A percentile compares a stretch with the other conserved stretches of the same genome.
These are phyloP conservation scores for Allium cepa DNA, from an alignment of 106 monocot species.

Conservation along the genomic window DNA sequence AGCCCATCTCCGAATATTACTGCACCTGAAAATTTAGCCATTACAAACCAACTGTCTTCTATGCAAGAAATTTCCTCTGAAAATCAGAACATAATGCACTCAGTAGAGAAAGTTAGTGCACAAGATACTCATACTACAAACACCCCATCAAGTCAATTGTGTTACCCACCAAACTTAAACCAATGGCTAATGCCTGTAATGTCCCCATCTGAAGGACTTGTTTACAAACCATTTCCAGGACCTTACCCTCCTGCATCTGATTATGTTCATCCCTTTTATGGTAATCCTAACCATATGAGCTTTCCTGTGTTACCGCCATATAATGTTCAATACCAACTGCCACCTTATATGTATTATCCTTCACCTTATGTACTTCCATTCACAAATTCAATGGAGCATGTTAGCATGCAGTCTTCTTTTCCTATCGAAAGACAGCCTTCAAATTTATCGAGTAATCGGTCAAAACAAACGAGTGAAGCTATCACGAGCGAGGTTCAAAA, in stretches of 20 bases:
- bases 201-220: constrained; percentile 80
- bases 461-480: background rate
- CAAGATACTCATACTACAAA: constrained; percentile 12
- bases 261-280: constrained; percentile 49
- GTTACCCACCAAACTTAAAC: constrained; percentile 29
- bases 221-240: constrained; percentile 74
- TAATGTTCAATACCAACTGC: constrained; percentile 18
- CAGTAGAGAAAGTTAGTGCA: too few relatives aligned
- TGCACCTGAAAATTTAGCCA: constrained; percentile 5
- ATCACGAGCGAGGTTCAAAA: constrained; percentile 19
- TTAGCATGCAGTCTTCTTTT: constrained; percentile 8
- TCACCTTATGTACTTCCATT: constrained; percentile 28
- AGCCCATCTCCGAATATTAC: background rate
- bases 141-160: constrained; percentile 25
- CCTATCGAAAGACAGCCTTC: too few relatives aligned
- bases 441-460: background rate
- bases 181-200: constrained; percentile 87
- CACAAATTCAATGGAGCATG: constrained; percentile 38
- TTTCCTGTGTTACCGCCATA: background rate
- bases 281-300: constrained; percentile 16
- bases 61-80: constrained; percentile 13
- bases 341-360: constrained; percentile 41
- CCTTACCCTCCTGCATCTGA: constrained; percentile 38
- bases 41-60: constrained; percentile 7
- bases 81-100: constrained; percentile 1